Conservation (phyloP, 163 green algal species). For the Scenedesmus sp. region DNA sequence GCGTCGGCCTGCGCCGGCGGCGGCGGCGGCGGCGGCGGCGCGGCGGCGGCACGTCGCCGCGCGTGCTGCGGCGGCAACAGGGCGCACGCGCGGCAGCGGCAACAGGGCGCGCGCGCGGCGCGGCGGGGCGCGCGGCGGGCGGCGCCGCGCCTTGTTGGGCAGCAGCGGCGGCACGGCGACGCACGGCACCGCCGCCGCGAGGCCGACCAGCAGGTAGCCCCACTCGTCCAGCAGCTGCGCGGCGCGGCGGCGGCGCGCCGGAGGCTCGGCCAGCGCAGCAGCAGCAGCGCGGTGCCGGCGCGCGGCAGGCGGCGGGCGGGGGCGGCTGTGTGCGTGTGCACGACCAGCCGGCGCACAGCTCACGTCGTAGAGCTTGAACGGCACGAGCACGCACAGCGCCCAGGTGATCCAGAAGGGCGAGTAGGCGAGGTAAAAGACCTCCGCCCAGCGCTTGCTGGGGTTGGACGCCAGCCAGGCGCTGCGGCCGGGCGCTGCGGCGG, state of each 20-base stretch:
- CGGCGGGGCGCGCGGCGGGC: background rate
- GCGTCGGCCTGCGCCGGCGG: slow-evolving; percentile 67
- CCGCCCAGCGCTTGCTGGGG: slow-evolving; percentile 89
- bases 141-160: slow-evolving; percentile 49
- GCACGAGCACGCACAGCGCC: slow-evolving; percentile 91
- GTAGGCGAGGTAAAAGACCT: slow-evolving; percentile 95
- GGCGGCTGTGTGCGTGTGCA: background rate
- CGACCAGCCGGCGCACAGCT: no score
- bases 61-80: no score
- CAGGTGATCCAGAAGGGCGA: slow-evolving; percentile 94
- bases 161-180: slow-evolving; percentile 82
- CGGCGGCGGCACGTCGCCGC: no score
- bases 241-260: no score
- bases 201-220: slow-evolving; percentile 90
- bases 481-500: background rate
- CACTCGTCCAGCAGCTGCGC: slow-evolving; percentile 55
- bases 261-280: background rate
- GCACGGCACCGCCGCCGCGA: slow-evolving; percentile 77
- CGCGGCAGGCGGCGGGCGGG: background rate
- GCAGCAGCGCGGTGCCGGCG: background rate
- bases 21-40: background rate
- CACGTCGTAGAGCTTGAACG: slow-evolving; percentile 85
- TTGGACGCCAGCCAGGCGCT: slow-evolving; percentile 72
- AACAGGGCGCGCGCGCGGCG: background rate
- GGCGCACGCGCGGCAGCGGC: no score